Conservation (phyloP, 352 stramenopile genomes). For the Peronospora farinosa region DNA sequence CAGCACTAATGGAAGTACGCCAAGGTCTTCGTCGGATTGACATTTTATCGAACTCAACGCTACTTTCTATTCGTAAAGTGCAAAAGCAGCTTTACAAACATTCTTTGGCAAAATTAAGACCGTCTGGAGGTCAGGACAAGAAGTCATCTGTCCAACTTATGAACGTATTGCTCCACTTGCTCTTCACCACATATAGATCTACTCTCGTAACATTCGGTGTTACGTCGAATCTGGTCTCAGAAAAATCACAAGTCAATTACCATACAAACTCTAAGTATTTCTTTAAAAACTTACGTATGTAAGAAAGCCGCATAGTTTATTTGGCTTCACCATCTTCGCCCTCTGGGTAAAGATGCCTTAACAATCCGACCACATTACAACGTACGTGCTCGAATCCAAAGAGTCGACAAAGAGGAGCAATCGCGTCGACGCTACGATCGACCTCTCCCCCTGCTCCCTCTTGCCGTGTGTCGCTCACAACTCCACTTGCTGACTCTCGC, state of each 20-base stretch:
- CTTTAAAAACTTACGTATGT: not conserved
- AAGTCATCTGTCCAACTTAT: not conserved
- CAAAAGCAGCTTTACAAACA: not conserved
- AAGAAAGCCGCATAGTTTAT: conserved; percentile 8
- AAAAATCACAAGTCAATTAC: not conserved
- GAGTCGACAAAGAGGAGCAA: conserved; percentile 5
- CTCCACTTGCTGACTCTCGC: conserved; percentile 43
- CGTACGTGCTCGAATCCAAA: conserved; percentile 17
- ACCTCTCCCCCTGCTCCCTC: not conserved
- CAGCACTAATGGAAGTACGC: conserved; percentile 17
- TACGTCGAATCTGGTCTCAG: conserved; percentile 9
- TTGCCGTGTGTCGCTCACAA: conserved; percentile 26
- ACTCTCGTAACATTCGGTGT: conserved; percentile 7
- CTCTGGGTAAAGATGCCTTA: conserved; percentile 14
- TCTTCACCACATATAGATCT: not conserved
- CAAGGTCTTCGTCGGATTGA: conserved; percentile 3
- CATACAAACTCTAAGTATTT: not conserved
- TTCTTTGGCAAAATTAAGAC: not conserved
- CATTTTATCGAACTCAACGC: conserved; percentile 18
- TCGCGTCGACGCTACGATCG: conserved; percentile 5
- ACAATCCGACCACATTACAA: conserved; percentile 21
- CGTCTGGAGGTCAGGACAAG: conserved; percentile 12
- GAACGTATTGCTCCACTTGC: conserved; percentile 4
- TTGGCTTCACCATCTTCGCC: conserved; percentile 17
- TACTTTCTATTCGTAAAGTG: conserved; percentile 9